Conservation (phyloP, 495 filamentous ascomycete species). For the Neurospora intermedia region DNA sequence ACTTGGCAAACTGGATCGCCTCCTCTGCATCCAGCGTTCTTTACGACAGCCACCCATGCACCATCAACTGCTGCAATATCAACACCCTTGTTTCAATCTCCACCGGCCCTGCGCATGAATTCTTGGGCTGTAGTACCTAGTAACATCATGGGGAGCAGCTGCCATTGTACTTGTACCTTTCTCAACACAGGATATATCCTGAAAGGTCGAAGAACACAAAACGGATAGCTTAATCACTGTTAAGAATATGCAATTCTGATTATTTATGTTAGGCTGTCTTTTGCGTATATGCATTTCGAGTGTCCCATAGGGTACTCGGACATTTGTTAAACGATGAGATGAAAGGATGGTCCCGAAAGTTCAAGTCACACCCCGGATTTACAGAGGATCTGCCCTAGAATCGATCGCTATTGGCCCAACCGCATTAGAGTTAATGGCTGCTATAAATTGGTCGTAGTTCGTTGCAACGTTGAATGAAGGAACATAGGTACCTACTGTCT, state of each 20-base stretch:
- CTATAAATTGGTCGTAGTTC: neutral
- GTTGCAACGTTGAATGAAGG: neutral
- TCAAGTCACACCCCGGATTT: neutral
- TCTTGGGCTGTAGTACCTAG: no score
- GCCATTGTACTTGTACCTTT: neutral
- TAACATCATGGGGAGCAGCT: neutral
- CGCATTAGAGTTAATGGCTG: neutral
- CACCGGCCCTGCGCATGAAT: conserved; percentile 35
- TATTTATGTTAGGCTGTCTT: neutral
- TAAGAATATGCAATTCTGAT: neutral
- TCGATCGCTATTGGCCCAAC: neutral
- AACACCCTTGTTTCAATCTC: conserved; percentile 39
- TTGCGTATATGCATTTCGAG: neutral
- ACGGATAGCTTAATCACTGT: neutral
- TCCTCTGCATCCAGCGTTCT: conserved; percentile 54
- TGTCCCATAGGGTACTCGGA: neutral
- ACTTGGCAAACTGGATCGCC: conserved; percentile 46
- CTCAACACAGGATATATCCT: neutral
- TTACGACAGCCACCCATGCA: conserved; percentile 51
- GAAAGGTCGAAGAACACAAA: neutral
- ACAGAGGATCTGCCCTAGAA: neutral
- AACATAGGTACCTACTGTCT: neutral
- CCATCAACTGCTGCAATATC: conserved; percentile 37
- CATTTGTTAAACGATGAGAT: neutral
- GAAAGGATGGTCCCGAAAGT: neutral